Conservation (phyloP, 306 rosid species). For the Astragalus glycyphyllos region DNA sequence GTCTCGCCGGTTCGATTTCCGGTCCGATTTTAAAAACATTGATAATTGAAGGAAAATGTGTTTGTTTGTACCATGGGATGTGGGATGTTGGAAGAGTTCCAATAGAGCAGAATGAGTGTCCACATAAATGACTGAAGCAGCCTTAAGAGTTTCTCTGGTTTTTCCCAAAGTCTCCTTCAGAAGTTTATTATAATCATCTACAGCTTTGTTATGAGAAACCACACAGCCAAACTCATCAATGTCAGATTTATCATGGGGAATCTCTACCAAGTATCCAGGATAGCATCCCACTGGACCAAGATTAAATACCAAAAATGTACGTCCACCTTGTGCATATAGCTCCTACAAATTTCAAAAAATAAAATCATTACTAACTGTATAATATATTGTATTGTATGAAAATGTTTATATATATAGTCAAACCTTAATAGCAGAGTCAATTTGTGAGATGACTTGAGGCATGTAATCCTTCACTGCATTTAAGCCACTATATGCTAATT, state of each 20-base stretch:
- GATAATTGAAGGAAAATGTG: background rate
- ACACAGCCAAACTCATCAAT: constrained; percentile 78
- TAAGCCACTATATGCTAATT: constrained; percentile 60
- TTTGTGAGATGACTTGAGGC: constrained; percentile 72
- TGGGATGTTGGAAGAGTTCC: constrained; percentile 66
- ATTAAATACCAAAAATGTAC: constrained; percentile 69
- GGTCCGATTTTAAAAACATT: too few relatives aligned
- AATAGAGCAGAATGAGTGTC: constrained; percentile 62
- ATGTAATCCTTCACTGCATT: constrained; percentile 57
- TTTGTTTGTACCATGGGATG: constrained; percentile 57
- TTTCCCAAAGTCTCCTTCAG: constrained; percentile 48
- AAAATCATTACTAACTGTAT: too few relatives aligned
- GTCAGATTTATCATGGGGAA: constrained; percentile 62
- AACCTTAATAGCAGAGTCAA: constrained; percentile 70
- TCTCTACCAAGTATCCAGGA: constrained; percentile 62
- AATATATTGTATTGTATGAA: too few relatives aligned
- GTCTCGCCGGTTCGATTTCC: too few relatives aligned
- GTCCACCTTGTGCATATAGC: constrained; percentile 71
- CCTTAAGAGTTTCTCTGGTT: constrained; percentile 50
- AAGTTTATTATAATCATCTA: constrained; percentile 59
- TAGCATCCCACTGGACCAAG: constrained; percentile 90
- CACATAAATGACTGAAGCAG: constrained; percentile 65
- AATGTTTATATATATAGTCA: background rate
- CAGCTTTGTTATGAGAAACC: constrained; percentile 61
- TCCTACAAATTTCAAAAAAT: constrained; percentile 53